Conservation (phyloP, 1,284 basidiomycete species). For the Phellopilus nigrolimitatus region DNA sequence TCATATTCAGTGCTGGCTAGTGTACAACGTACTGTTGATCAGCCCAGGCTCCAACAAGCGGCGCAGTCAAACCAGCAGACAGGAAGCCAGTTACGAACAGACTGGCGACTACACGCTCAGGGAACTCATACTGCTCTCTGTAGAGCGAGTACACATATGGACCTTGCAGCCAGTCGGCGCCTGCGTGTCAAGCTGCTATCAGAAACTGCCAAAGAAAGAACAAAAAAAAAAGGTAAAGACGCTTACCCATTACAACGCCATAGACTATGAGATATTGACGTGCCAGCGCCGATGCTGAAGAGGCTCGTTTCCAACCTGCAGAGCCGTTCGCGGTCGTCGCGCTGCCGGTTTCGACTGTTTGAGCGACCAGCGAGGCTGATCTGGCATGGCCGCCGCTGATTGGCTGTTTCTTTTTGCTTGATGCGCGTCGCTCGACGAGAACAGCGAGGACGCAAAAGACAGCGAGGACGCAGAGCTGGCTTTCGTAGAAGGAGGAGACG, state of each 20-base stretch:
- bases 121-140: constrained; percentile 59
- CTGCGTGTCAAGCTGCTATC: constrained; percentile 31
- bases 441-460: constrained; percentile 42
- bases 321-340: constrained; percentile 22
- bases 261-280: constrained; percentile 62
- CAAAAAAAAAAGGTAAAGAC: not conserved
- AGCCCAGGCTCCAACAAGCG: constrained; percentile 69
- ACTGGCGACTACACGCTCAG: constrained; percentile 59
- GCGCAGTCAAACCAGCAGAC: constrained; percentile 62
- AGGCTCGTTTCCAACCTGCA: constrained; percentile 13
- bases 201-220: not conserved
- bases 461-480: constrained; percentile 44
- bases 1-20: not conserved
- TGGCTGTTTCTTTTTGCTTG: constrained; percentile 27
- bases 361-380: constrained; percentile 24
- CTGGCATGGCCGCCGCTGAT: constrained; percentile 18
- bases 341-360: constrained; percentile 34
- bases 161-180: constrained; percentile 76
- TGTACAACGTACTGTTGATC: constrained; percentile 57
- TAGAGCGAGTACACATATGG: constrained; percentile 73
- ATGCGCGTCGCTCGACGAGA: constrained; percentile 42
- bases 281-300: constrained; percentile 35
- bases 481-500: constrained; percentile 44
- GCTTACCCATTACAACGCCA: constrained; percentile 66
- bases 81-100: constrained; percentile 72